phyloP scores from a whole-genome alignment of 768 basidiomycete genomes.

The Serendipita sp. region DNA sequence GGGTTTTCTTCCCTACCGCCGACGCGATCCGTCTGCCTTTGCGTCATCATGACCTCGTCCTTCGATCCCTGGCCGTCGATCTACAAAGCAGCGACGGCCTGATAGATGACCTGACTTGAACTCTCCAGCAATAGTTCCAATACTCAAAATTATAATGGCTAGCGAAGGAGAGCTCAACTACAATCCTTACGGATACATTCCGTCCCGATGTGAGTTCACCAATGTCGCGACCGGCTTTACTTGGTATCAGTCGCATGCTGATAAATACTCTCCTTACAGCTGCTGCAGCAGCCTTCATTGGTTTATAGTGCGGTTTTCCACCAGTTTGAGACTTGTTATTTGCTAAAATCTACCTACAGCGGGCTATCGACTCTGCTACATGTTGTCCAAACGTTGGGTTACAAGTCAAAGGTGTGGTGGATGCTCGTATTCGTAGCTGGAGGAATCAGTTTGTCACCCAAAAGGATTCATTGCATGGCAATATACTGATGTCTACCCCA shows the following conservation, averaged over 20 bases:
- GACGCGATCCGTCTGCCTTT: too few relatives aligned
- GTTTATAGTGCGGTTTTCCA: neutral
- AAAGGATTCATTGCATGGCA: neutral
- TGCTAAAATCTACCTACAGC: neutral
- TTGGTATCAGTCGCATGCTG: neutral
- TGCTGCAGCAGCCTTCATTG: neutral
- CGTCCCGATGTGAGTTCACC: neutral
- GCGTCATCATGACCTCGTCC: too few relatives aligned
- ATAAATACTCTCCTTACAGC: neutral
- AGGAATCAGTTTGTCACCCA: neutral
- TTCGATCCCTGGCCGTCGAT: too few relatives aligned
- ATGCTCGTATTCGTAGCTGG: neutral
- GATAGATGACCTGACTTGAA: too few relatives aligned
- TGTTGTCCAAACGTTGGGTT: neutral
- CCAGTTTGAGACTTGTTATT: neutral
- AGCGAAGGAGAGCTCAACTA: neutral
- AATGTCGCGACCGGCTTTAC: neutral
- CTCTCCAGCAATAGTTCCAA: too few relatives aligned
- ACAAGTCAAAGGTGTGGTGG: neutral
- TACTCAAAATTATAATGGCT: too few relatives aligned
- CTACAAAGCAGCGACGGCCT: too few relatives aligned
- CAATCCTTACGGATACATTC: slow-evolving; percentile 5
- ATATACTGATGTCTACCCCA: neutral
- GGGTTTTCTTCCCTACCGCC: too few relatives aligned
- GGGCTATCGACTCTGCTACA: neutral